phyloP scores from a whole-genome alignment of 2,329 filamentous ascomycete genomes.

The Corinectria fuckeliana region DNA sequence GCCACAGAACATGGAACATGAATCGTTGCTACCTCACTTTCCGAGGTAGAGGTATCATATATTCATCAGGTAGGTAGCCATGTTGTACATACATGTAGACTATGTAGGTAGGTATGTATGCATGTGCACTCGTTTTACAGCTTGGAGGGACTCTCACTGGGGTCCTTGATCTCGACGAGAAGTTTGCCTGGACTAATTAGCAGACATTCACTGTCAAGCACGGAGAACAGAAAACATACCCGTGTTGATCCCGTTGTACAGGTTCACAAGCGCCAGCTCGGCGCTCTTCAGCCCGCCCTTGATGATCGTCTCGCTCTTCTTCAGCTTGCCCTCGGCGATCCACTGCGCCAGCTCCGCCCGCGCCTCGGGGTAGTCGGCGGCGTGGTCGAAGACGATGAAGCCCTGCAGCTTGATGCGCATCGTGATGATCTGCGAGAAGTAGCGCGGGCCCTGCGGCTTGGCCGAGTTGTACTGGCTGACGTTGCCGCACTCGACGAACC shows the following conservation, averaged over 20 bases:
- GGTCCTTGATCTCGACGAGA: slow-evolving; percentile 42
- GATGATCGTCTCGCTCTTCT: slow-evolving; percentile 75
- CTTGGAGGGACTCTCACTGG: slow-evolving; percentile 40
- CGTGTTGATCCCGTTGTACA: slow-evolving; percentile 75
- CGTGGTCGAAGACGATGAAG: slow-evolving; percentile 77
- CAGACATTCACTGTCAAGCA: too few relatives aligned
- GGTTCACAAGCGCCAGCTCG: slow-evolving; percentile 66
- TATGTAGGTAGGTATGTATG: too few relatives aligned
- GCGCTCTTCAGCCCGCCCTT: slow-evolving; percentile 71
- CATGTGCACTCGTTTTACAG: slow-evolving; percentile 24
- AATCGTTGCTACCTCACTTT: neutral
- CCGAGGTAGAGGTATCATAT: neutral
- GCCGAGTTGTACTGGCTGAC: slow-evolving; percentile 74
- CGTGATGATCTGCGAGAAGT: slow-evolving; percentile 59
- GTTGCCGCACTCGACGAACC: slow-evolving; percentile 75
- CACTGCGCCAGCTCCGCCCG: slow-evolving; percentile 69
- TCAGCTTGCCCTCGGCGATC: slow-evolving; percentile 74
- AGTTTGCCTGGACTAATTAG: slow-evolving; percentile 51
- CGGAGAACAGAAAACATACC: slow-evolving; percentile 42
- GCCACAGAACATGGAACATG: neutral
- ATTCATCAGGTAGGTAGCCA: neutral
- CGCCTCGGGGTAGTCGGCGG: slow-evolving; percentile 63
- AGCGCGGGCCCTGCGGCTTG: slow-evolving; percentile 61
- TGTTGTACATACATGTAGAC: neutral
- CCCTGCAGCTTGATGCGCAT: slow-evolving; percentile 71